A percentile compares a stretch with the other conserved stretches of the same genome.
These are phyloP conservation scores for Coprinellus micaceus DNA, from an alignment of 768 basidiomycete species.

Conservation along the genomic window DNA sequence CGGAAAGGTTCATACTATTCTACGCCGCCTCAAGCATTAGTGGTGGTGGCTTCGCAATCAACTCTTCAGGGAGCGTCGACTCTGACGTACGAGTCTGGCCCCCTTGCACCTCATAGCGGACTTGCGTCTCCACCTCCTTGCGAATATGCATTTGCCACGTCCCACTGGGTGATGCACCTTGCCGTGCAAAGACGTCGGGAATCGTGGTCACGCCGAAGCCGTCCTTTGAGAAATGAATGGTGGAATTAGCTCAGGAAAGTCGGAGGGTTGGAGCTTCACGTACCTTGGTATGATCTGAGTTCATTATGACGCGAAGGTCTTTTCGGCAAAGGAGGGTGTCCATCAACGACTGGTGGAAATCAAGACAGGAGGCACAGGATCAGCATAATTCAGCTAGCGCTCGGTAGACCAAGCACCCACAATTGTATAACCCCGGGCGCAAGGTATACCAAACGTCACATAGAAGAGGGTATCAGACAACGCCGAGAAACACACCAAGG, in stretches of 20 bases:
- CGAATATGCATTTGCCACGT: neutral
- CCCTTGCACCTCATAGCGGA: neutral
- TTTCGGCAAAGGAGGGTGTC: neutral
- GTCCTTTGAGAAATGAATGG: neutral
- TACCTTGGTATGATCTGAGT: too few species aligned
- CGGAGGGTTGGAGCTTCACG: neutral
- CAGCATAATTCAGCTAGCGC: neutral
- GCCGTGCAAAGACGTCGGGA: neutral
- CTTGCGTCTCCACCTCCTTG: neutral
- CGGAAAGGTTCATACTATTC: too few species aligned
- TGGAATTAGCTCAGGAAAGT: neutral
- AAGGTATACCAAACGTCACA: neutral
- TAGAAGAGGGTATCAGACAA: slow-evolving; percentile 6
- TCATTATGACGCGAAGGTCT: neutral
- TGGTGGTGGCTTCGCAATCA: too few species aligned
- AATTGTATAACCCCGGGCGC: neutral
- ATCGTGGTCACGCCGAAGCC: neutral
- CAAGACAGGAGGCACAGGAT: neutral
- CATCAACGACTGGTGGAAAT: neutral
- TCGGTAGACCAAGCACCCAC: neutral
- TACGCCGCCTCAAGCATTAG: too few species aligned
- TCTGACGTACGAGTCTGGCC: too few species aligned
- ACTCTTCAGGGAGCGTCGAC: too few species aligned
- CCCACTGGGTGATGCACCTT: neutral
- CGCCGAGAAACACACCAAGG: neutral